Conservation (phyloP, 2,329 filamentous ascomycete genomes). For the Knoxdaviesia capensis region DNA sequence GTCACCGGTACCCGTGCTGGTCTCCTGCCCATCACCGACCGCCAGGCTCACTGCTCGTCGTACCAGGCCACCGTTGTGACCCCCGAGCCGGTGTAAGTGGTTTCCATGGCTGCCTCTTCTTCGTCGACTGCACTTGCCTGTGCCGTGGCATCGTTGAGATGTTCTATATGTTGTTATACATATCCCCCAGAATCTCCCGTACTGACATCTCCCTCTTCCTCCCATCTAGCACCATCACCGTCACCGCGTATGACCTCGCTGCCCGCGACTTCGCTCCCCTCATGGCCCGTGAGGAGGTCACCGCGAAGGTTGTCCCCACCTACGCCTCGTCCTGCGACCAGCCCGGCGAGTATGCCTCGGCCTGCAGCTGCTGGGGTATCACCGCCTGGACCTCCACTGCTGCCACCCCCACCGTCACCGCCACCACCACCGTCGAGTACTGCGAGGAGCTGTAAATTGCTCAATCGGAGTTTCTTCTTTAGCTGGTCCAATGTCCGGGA, state of each 20-base stretch:
- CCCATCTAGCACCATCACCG: constrained; percentile 13
- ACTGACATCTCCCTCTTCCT: not conserved
- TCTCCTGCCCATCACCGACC: constrained; percentile 13
- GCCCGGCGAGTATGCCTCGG: constrained; percentile 16
- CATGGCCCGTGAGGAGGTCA: constrained; percentile 11
- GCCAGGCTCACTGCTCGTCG: constrained; percentile 19
- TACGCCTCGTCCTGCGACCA: constrained; percentile 19
- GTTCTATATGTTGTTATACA: not conserved
- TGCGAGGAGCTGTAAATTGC: constrained; percentile 13
- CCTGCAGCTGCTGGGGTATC: constrained; percentile 24
- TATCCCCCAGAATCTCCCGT: not conserved
- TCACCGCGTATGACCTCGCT: constrained; percentile 15
- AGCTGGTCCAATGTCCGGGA: too few relatives aligned
- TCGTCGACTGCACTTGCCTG: too few relatives aligned
- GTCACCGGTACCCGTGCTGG: constrained; percentile 21
- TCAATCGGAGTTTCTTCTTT: too few relatives aligned
- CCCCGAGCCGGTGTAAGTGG: constrained; percentile 18
- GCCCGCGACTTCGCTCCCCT: constrained; percentile 12
- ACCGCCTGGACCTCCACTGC: constrained; percentile 17
- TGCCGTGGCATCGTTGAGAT: too few relatives aligned
- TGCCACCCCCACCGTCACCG: constrained; percentile 17
- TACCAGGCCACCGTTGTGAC: constrained; percentile 19
- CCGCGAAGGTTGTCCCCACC: constrained; percentile 14
- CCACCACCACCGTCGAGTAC: constrained; percentile 20
- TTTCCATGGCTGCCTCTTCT: not conserved